Evolutionary conservation across 805 yeast genomes (phyloP).

Genomic region (Zygotorulaspora chibaensis): DNA sequence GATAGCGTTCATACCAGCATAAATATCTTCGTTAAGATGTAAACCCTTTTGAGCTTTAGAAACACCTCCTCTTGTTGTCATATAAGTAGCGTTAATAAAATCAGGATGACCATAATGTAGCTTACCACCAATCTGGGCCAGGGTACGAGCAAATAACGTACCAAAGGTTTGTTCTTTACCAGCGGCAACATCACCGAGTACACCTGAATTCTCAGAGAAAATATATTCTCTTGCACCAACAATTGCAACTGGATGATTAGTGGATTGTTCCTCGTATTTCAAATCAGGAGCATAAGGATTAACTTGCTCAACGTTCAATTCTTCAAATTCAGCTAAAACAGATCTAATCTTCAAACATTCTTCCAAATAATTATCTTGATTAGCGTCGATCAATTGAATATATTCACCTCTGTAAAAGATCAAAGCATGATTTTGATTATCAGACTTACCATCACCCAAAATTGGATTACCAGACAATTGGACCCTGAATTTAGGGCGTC

Average conservation of each 20-base stretch:
- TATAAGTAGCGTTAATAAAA: slow-evolving; percentile 67
- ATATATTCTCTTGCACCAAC: slow-evolving; percentile 86
- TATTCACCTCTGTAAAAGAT: slow-evolving; percentile 83
- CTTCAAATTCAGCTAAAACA: slow-evolving; percentile 79
- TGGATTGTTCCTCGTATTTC: slow-evolving; percentile 50
- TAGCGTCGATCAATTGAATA: slow-evolving; percentile 79
- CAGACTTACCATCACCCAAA: slow-evolving; percentile 85
- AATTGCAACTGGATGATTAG: slow-evolving; percentile 69
- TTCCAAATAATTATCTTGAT: slow-evolving; percentile 81
- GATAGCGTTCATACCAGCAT: slow-evolving; percentile 82
- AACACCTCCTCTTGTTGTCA: slow-evolving; percentile 86
- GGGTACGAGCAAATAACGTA: slow-evolving; percentile 76
- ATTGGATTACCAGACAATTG: slow-evolving; percentile 81
- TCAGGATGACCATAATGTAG: slow-evolving; percentile 89
- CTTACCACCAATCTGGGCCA: slow-evolving; percentile 81
- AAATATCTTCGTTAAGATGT: slow-evolving; percentile 82
- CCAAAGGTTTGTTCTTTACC: slow-evolving; percentile 90
- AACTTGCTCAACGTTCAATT: slow-evolving; percentile 66
- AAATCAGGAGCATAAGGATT: slow-evolving; percentile 78
- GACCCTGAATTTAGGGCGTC: slow-evolving; percentile 72
- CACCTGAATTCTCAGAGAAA: slow-evolving; percentile 81
- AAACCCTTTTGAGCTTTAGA: slow-evolving; percentile 84
- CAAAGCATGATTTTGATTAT: slow-evolving; percentile 77
- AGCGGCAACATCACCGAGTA: slow-evolving; percentile 84
- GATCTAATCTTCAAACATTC: slow-evolving; percentile 82